Evolutionary conservation across 345 rosid genomes (phyloP), one percentile per base, ranked within the genome.

Genomic region (Gossypium turneri): DNA sequence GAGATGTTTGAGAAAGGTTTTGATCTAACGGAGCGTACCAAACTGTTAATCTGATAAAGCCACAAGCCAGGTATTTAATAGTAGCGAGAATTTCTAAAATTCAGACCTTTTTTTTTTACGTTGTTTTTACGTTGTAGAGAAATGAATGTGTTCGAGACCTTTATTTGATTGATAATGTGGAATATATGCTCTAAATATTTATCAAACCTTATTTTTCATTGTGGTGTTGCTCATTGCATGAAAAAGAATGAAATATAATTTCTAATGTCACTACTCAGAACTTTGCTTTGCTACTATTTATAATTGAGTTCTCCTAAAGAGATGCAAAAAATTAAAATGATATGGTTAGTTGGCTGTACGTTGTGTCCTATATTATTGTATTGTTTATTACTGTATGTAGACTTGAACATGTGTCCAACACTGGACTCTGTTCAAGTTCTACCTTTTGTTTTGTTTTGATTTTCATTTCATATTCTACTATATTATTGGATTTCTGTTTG

Each of bases 1-100:
- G 80, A 81, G 83, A 81, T 85, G 84, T 63, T 53, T 19, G 52
- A 57, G 41, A 79, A 29, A 74, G 88, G 84, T 55, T 76, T 76
- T 76, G 57, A 43, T 76, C 76, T 47, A 47, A 74, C 63, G 3
- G 15, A 22, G 70, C 1, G 16, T 43, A 68, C 78, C 60, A 9
- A 60, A 45, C 27, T 9, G 70, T 73, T 80, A 41, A 4, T 59
- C 19, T 73, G 44, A 17, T 66, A 57, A 68, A 57, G n/a, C 29
- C 65, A 58, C 45, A 63, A n/a, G 12, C 45, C 48, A 63, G 17
- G 71, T 58, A 51, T 69, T 61, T 69, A 20, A 9, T 51, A 64
- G 55, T 41, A 50, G 25, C 56, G 25, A 29, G 70, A 52, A 41
- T 57, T 57, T n/a, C 52, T 15, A 57, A 79, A 44, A 43, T 73